Conservation (phyloP, 805 yeast genomes). For the Yamadazyma sp. region DNA sequence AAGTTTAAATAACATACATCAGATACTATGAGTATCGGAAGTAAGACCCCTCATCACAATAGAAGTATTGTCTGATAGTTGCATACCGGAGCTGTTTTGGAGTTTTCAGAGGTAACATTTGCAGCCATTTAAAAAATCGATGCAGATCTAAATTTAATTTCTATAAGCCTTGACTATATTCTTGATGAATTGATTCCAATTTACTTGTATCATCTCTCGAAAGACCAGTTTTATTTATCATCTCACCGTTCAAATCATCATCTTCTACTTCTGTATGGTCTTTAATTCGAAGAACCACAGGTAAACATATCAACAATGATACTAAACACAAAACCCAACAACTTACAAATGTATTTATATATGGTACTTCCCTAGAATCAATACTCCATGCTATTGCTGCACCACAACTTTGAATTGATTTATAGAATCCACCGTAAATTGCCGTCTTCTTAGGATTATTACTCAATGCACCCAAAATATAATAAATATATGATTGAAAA, state of each 20-base stretch:
- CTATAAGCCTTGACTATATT: background rate
- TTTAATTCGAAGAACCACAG: conserved; percentile 41
- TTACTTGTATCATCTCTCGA: conserved; percentile 3
- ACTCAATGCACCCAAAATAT: conserved; percentile 58
- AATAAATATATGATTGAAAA: conserved; percentile 56
- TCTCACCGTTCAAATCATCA: conserved; percentile 23
- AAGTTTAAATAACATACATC: no score
- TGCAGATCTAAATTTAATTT: background rate
- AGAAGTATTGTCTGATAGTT: no score
- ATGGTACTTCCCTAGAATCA: conserved; percentile 42
- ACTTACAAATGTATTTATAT: conserved; percentile 29
- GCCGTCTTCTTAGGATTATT: conserved; percentile 56
- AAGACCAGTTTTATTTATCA: conserved; percentile 3
- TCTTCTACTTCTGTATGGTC: conserved; percentile 40
- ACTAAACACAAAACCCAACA: conserved; percentile 54
- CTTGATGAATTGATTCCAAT: conserved; percentile 2
- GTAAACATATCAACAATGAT: conserved; percentile 46
- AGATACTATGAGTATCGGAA: no score
- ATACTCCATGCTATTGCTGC: conserved; percentile 60
- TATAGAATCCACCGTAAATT: conserved; percentile 58
- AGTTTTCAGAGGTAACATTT: no score
- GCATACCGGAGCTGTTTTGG: background rate
- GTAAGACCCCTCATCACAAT: no score
- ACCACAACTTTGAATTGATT: conserved; percentile 62
- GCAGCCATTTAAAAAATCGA: background rate